Evolutionary conservation across 345 rosid species (phyloP).

Genomic region (Arabis hirsuta): DNA sequence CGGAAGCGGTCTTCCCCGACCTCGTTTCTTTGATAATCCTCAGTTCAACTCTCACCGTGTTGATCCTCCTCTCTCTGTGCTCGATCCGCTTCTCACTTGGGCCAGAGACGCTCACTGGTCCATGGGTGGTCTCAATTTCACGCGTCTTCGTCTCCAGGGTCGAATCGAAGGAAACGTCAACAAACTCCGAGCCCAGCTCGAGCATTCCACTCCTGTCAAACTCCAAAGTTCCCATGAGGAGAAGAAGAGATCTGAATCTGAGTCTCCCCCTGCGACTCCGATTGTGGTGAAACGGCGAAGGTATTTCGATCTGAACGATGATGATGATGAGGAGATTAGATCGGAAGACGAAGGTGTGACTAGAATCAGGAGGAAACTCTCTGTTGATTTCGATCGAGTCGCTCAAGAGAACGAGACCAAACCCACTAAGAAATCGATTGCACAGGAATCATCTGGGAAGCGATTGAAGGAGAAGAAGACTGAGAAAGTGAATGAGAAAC

Average conservation of each 20-base stretch:
- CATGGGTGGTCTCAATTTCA: slow-evolving; percentile 91
- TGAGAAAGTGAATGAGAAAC: not conserved
- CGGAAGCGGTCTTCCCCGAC: slow-evolving; percentile 91
- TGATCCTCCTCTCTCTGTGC: slow-evolving; percentile 71
- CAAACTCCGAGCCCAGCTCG: slow-evolving; percentile 61
- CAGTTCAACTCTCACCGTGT: slow-evolving; percentile 57
- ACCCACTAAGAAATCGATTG: not conserved
- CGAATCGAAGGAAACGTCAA: slow-evolving; percentile 76
- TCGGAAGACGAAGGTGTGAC: slow-evolving; percentile 34
- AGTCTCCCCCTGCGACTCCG: slow-evolving; percentile 77
- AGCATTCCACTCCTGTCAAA: slow-evolving; percentile 30
- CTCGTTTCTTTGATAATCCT: slow-evolving; percentile 67
- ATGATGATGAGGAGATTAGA: slow-evolving; percentile 38
- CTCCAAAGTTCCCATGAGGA: not conserved
- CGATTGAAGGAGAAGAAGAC: not conserved
- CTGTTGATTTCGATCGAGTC: slow-evolving; percentile 75
- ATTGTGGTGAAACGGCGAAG: slow-evolving; percentile 57
- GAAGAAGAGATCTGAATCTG: slow-evolving; percentile 42
- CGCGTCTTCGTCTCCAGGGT: slow-evolving; percentile 89
- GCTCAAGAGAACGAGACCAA: slow-evolving; percentile 37
- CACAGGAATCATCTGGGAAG: not conserved
- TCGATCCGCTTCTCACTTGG: slow-evolving; percentile 86
- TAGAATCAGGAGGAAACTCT: slow-evolving; percentile 57
- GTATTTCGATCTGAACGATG: slow-evolving; percentile 54
- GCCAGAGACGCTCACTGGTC: slow-evolving; percentile 98